phyloP scores from a whole-genome alignment of 2,329 filamentous ascomycete species.

The Tolypocladium cylindrosporum region DNA sequence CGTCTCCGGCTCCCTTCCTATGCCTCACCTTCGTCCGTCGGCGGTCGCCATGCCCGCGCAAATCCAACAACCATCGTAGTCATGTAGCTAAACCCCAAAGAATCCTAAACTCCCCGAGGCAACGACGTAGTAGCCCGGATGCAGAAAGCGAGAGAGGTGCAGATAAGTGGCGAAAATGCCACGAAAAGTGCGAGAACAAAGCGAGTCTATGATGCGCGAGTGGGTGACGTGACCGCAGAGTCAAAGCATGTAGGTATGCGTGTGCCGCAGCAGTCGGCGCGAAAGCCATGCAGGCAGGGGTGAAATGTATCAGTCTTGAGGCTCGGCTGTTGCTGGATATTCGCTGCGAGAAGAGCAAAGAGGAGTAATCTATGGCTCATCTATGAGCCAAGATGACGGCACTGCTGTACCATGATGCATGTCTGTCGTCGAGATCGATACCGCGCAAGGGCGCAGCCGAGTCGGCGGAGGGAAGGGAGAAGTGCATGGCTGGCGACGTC shows the following conservation, averaged over 20 bases:
- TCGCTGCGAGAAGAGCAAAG: neutral
- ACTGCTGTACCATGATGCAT: neutral
- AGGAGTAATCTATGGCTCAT: neutral
- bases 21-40: neutral
- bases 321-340: neutral
- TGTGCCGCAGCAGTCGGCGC: neutral
- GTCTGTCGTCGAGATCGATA: neutral
- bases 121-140: neutral
- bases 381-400: neutral
- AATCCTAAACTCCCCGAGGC: neutral
- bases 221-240: neutral
- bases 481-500: neutral
- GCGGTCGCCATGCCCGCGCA: neutral
- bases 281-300: neutral
- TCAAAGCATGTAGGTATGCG: neutral
- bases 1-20: neutral
- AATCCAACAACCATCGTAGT: neutral
- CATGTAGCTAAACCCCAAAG: neutral
- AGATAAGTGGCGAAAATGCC: neutral
- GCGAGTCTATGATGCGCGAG: neutral
- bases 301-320: neutral
- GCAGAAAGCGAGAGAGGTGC: neutral
- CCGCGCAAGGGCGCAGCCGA: neutral
- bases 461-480: too few relatives aligned
- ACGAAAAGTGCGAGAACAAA: neutral